Conservation (phyloP, 129 eudicot species). For the Pulicaria dysenterica region DNA sequence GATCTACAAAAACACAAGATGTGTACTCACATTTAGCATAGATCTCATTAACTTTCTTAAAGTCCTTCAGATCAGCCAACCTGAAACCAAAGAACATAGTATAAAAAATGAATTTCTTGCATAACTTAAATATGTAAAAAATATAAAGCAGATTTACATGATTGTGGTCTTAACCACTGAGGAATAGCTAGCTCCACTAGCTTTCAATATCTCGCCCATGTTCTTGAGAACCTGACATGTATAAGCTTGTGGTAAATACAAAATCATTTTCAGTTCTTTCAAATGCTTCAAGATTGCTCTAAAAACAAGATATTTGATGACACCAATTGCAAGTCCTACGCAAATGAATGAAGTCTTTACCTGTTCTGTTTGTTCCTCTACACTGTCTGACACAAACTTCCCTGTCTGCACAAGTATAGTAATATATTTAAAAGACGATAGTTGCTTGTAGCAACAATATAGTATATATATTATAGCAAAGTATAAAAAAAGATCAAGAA, state of each 20-base stretch:
- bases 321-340: neutral
- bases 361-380: slow-evolving; percentile 99
- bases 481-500: neutral
- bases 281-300: neutral
- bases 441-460: neutral
- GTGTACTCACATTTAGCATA: slow-evolving; percentile 88
- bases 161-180: slow-evolving; percentile 97
- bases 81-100: slow-evolving; percentile 41
- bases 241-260: slow-evolving; percentile 1
- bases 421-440: slow-evolving; percentile 12
- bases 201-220: slow-evolving; percentile 97
- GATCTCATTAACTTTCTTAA: slow-evolving; percentile 90
- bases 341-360: slow-evolving; percentile 34
- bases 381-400: slow-evolving; percentile 70
- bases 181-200: slow-evolving; percentile 85
- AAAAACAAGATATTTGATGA: neutral
- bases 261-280: neutral
- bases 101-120: neutral
- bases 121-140: neutral
- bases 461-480: neutral
- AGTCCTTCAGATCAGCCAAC: slow-evolving; percentile 97
- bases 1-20: neutral
- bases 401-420: slow-evolving; percentile 71
- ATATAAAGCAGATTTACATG: slow-evolving; percentile 44
- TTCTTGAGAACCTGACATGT: slow-evolving; percentile 74